Percentiles rank a stretch among this genome's conserved stretches.
phyloP scores from a whole-genome alignment of 2,329 filamentous ascomycete species.

The Fusarium sublunatum region DNA sequence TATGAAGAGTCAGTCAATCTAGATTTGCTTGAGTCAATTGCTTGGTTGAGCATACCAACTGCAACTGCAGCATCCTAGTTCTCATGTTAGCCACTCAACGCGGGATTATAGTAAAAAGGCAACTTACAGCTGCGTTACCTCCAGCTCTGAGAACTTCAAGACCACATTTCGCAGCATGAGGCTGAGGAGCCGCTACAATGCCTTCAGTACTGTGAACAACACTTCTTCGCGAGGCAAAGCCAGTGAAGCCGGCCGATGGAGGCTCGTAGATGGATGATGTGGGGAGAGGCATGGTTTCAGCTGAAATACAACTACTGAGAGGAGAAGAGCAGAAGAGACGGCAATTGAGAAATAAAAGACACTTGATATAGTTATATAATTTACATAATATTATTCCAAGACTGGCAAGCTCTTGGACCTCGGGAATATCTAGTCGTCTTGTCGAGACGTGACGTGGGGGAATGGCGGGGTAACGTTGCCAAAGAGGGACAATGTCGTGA shows the following conservation, averaged over 20 bases:
- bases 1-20: constrained; percentile 47
- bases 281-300: constrained; percentile 58
- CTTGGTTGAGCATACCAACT: constrained; percentile 68
- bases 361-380: background rate
- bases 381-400: constrained; percentile 4
- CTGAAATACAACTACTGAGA: background rate
- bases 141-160: constrained; percentile 85
- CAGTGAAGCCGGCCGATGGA: constrained; percentile 63
- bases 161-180: constrained; percentile 88
- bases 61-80: constrained; percentile 92
- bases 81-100: constrained; percentile 6
- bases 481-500: constrained; percentile 33
- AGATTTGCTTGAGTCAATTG: rapidly evolving
- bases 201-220: constrained; percentile 94
- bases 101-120: too few species aligned
- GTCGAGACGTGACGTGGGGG: constrained; percentile 20
- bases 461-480: constrained; percentile 35
- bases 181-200: constrained; percentile 90
- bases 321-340: background rate
- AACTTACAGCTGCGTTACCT: constrained; percentile 89
- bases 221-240: constrained; percentile 83
- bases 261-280: constrained; percentile 61
- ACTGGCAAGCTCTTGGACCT: constrained; percentile 9
- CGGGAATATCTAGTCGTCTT: constrained; percentile 8
- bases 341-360: background rate